Conservation (phyloP, 768 basidiomycete genomes). For the Agaricus bisporus region DNA sequence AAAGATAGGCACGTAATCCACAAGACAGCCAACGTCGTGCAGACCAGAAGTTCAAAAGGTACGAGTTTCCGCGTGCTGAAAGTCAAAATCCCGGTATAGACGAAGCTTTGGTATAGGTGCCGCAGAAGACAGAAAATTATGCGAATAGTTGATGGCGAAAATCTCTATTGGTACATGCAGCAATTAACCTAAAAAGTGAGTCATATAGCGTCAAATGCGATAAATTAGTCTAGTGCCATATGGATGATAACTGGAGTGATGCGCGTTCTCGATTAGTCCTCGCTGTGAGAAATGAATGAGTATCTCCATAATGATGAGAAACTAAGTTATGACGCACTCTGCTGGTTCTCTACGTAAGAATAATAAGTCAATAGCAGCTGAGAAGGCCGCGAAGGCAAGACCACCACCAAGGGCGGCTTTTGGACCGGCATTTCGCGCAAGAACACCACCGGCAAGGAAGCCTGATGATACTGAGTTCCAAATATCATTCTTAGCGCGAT, state of each 20-base stretch:
- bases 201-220: not conserved
- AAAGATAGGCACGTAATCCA: too few relatives aligned
- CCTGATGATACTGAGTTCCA: slow-evolving; percentile 86
- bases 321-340: slow-evolving; percentile 35
- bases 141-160: not conserved
- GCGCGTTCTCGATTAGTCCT: not conserved
- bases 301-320: not conserved
- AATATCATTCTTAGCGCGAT: slow-evolving; percentile 94
- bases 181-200: slow-evolving; percentile 8
- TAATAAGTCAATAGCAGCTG: slow-evolving; percentile 74
- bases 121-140: not conserved
- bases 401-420: slow-evolving; percentile 86
- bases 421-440: slow-evolving; percentile 84
- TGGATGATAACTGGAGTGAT: slow-evolving; percentile 2
- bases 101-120: too few relatives aligned
- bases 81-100: too few relatives aligned
- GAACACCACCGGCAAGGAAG: slow-evolving; percentile 81
- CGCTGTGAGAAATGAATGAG: not conserved
- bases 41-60: too few relatives aligned
- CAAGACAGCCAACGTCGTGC: too few relatives aligned
- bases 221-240: slow-evolving; percentile 17
- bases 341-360: slow-evolving; percentile 77
- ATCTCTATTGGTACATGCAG: slow-evolving; percentile 3
- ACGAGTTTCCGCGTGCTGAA: too few relatives aligned
- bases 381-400: slow-evolving; percentile 89